phyloP scores from a whole-genome alignment of 129 eudicot species.

The Flaveria linearis region DNA sequence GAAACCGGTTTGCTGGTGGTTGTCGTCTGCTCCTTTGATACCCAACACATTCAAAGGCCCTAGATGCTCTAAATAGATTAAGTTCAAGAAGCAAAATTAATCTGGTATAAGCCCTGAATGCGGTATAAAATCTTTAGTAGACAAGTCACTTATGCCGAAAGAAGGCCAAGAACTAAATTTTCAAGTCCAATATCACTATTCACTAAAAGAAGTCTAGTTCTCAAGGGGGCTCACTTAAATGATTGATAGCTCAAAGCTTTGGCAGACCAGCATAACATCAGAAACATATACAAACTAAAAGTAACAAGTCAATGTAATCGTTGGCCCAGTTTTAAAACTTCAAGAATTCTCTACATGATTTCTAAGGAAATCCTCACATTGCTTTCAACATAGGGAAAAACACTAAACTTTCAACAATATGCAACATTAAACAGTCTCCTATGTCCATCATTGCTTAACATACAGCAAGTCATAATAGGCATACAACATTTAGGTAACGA shows the following conservation, averaged over 20 bases:
- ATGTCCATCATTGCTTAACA: not conserved
- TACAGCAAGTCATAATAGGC: not conserved
- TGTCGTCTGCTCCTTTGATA: not conserved
- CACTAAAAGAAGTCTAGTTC: not conserved
- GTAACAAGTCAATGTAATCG: not conserved
- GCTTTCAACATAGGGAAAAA: not conserved
- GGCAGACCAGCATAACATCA: not conserved
- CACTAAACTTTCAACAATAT: not conserved
- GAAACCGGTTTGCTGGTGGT: not conserved
- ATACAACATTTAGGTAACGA: too few relatives aligned
- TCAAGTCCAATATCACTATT: not conserved
- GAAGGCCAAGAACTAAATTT: not conserved
- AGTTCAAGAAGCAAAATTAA: not conserved
- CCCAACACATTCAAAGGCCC: conserved; percentile 13
- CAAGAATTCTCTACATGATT: not conserved
- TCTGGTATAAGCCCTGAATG: not conserved
- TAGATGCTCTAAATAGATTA: not conserved
- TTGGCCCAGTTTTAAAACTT: not conserved
- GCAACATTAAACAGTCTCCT: not conserved
- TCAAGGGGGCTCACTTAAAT: not conserved
- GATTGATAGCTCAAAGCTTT: not conserved
- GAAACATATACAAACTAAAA: not conserved
- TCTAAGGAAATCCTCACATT: not conserved
- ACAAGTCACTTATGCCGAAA: not conserved
- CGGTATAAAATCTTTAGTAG: not conserved